Evolutionary conservation across 1,284 basidiomycete genomes (phyloP), one percentile per base, ranked within the genome.

Genomic region (Acaromyces ingoldii): DNA sequence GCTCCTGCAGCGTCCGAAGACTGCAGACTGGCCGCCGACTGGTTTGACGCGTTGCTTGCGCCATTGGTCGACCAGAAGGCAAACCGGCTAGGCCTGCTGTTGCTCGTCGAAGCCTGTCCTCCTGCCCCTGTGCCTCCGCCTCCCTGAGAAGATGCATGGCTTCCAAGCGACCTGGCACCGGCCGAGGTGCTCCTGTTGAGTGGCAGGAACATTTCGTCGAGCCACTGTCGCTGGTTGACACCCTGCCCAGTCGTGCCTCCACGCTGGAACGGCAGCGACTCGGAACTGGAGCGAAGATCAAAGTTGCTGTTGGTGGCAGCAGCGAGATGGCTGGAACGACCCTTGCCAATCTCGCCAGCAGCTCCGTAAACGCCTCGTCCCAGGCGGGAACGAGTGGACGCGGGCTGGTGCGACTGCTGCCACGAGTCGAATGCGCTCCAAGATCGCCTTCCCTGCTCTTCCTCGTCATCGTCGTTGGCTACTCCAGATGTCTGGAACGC

Each of bases 391-490:
- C 21, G 37, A 13, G 45, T 26, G 6, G 45, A 39, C 21, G 15
- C 13, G n/a, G 11, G 41, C 24, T n/a, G n/a, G 3, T 47, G 45
- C n/a, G 22, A 17, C 28, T 40, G 38, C 17, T 40, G 38, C 65
- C 65, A 67, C 15, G 62, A 51, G 43, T 67, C 65, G 31, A 67
- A 67, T 11, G 65, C 63, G 9, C 60, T 63, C 65, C 65, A 67
- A 1, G 65, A 67, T 36, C 61, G 55, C 31, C 63, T 48, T 6
- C 63, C 65, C 21, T 67, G 52, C 26, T 55, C 63, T 21, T 67
- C 65, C 19, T 67, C 65, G 29, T 60, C 54, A 3, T 58, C 51
- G 17, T 7, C 17, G 7, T 7, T 25, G 17, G 21, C 28, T 7
- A 40, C 29, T 13, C 53, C 28, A 21, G 53, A 59, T 15, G 65